phyloP scores from a whole-genome alignment of 257 asterid species.

The Nicotiana undulata region DNA sequence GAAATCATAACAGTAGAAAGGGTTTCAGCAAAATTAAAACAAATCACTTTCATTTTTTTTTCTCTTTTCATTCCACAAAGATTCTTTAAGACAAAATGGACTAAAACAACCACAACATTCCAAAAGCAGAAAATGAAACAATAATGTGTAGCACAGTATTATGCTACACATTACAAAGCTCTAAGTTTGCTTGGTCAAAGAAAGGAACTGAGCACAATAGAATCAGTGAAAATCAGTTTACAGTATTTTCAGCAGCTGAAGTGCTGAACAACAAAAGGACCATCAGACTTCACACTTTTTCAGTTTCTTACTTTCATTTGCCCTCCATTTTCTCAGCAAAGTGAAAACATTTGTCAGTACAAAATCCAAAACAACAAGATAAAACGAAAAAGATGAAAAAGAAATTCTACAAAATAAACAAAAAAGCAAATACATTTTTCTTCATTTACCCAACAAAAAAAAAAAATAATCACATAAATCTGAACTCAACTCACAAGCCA shows the following conservation, averaged over 20 bases:
- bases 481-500: background rate
- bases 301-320: constrained; percentile 19
- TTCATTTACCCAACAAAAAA: background rate
- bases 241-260: constrained; percentile 11
- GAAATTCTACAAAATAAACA: background rate
- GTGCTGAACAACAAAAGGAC: constrained; percentile 15
- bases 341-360: background rate
- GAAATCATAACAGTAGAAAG: constrained; percentile 25
- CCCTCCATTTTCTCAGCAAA: constrained; percentile 10
- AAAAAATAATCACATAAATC: background rate
- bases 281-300: constrained; percentile 15
- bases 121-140: constrained; percentile 39
- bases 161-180: background rate
- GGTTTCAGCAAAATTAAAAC: constrained; percentile 22
- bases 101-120: constrained; percentile 51
- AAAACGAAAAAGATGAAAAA: background rate
- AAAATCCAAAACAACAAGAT: constrained; percentile 5
- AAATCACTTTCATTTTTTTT: background rate
- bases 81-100: constrained; percentile 43
- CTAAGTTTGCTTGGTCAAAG: background rate
- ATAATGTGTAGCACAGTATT: background rate
- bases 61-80: constrained; percentile 17
- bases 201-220: constrained; percentile 16
- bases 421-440: background rate
- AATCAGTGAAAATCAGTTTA: constrained; percentile 21